phyloP scores from a whole-genome alignment of 164 flowering plant species.

The Akebia trifoliata region DNA sequence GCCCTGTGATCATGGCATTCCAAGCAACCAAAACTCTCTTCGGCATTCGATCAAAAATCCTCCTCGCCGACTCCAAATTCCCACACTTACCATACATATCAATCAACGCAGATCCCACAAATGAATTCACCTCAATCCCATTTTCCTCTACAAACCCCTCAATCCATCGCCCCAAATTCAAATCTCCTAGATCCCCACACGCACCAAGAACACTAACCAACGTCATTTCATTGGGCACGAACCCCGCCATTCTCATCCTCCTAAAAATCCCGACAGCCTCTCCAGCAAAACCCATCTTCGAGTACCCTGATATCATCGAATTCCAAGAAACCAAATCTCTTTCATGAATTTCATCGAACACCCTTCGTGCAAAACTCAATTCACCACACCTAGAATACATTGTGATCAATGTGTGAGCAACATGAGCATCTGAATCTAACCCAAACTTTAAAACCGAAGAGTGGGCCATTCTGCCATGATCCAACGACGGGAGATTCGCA shows the following conservation, averaged over 20 bases:
- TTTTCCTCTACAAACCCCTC: constrained; percentile 8
- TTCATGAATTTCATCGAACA: constrained; percentile 4
- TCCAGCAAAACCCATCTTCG: constrained; percentile 7
- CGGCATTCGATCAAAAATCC: constrained; percentile 3
- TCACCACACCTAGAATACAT: constrained; percentile 12
- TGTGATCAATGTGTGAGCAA: constrained; percentile 5
- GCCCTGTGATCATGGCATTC: constrained; percentile 10
- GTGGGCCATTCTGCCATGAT: not conserved
- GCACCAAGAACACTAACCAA: constrained; percentile 8
- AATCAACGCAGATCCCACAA: constrained; percentile 6
- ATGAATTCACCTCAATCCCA: constrained; percentile 4
- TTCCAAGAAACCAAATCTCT: constrained; percentile 7
- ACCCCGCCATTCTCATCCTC: constrained; percentile 5
- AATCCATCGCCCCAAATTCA: not conserved
- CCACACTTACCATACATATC: constrained; percentile 10
- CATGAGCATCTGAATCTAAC: constrained; percentile 4
- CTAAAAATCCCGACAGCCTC: constrained; percentile 6
- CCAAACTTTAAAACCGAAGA: constrained; percentile 1
- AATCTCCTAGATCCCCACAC: constrained; percentile 10
- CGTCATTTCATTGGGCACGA: constrained; percentile 5
- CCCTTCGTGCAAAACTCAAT: not conserved
- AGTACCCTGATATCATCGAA: constrained; percentile 7
- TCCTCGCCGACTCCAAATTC: constrained; percentile 9
- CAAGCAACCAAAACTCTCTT: not conserved
- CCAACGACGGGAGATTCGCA: not conserved